Conservation (phyloP, 1,284 basidiomycete species). For the Ceratobasidium sp. region DNA sequence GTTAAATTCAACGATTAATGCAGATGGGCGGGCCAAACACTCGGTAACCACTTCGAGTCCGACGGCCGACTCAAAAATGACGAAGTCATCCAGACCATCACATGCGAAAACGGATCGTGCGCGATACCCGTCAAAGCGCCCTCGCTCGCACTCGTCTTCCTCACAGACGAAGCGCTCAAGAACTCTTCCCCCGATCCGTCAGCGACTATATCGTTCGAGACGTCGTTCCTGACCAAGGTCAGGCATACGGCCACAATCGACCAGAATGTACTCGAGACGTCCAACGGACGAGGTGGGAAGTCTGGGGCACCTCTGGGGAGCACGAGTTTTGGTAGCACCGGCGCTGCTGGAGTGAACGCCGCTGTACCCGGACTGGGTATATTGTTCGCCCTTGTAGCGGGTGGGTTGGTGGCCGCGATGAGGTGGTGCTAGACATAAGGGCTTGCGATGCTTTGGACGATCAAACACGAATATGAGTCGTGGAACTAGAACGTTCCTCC, state of each 20-base stretch:
- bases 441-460: slow-evolving; percentile 22
- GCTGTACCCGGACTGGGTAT: slow-evolving; percentile 11
- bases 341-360: not conserved
- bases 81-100: slow-evolving; percentile 66
- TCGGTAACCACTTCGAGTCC: slow-evolving; percentile 71
- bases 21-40: slow-evolving; percentile 64
- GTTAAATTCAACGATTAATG: no score
- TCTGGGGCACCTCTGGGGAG: not conserved
- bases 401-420: slow-evolving; percentile 11
- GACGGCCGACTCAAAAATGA: slow-evolving; percentile 73
- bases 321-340: slow-evolving; percentile 34
- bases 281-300: slow-evolving; percentile 57
- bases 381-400: not conserved
- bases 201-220: slow-evolving; percentile 51
- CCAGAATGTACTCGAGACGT: slow-evolving; percentile 55
- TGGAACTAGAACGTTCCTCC: slow-evolving; percentile 1
- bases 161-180: slow-evolving; percentile 63
- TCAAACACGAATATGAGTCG: slow-evolving; percentile 2
- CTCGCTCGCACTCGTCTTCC: slow-evolving; percentile 77
- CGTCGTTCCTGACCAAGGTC: slow-evolving; percentile 68
- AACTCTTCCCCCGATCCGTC: slow-evolving; percentile 57
- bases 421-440: not conserved
- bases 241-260: slow-evolving; percentile 55
- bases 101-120: slow-evolving; percentile 68
- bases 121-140: slow-evolving; percentile 75